These are phyloP conservation scores for Talaromyces liani DNA, from an alignment of 495 filamentous ascomycete species.

Conservation along the genomic window DNA sequence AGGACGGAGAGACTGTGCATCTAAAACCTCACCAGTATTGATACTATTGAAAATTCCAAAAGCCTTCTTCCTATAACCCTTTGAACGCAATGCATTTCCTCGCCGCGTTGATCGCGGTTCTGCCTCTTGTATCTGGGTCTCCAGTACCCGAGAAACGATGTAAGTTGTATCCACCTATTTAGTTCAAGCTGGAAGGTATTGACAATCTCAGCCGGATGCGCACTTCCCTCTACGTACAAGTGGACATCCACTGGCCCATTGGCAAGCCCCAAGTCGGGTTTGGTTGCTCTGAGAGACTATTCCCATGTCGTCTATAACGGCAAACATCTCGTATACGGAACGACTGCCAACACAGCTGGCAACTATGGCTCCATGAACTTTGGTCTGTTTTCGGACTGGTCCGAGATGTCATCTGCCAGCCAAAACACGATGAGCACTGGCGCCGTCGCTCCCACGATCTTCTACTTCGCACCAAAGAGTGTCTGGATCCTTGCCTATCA, in stretches of 20 bases:
- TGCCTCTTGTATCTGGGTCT: neutral
- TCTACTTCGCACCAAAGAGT: constrained; percentile 52
- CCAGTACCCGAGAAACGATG: neutral
- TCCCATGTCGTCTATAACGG: constrained; percentile 43
- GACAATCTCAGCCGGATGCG: constrained; percentile 20
- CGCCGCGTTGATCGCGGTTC: neutral
- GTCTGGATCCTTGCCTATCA: constrained; percentile 56
- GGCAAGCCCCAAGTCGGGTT: constrained; percentile 41
- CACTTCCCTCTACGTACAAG: constrained; percentile 45
- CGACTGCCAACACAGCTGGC: constrained; percentile 25
- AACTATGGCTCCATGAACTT: constrained; percentile 52
- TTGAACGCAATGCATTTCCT: neutral
- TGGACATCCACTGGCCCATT: constrained; percentile 47
- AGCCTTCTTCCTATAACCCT: too few species aligned
- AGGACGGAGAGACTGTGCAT: too few species aligned
- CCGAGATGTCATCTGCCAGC: constrained; percentile 41
- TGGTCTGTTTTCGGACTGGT: constrained; percentile 46
- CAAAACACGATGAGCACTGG: constrained; percentile 26
- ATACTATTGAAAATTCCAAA: too few species aligned
- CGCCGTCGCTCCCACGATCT: constrained; percentile 55
- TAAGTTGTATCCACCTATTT: neutral
- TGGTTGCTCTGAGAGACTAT: constrained; percentile 53
- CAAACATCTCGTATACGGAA: constrained; percentile 48
- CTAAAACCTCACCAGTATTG: too few species aligned
- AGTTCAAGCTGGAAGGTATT: neutral